phyloP scores from a whole-genome alignment of 176 grass and related monocot species.

The Oryza glaberrima region DNA sequence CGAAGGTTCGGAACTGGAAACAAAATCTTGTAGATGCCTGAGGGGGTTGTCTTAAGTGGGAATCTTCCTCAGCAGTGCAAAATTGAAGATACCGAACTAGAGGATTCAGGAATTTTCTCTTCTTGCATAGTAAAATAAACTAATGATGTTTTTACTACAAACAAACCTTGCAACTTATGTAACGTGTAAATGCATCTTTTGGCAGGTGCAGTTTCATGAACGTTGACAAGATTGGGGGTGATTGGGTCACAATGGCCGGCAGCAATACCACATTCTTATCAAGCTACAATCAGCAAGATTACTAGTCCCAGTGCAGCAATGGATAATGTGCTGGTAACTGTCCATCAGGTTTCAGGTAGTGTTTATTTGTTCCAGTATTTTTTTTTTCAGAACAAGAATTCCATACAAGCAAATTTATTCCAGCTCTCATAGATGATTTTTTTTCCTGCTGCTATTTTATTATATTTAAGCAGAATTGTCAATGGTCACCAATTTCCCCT shows the following conservation, averaged over 20 bases:
- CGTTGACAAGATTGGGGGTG: background rate
- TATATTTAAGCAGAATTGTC: background rate
- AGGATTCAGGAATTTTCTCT: background rate
- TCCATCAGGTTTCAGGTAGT: slow-evolving; percentile 24
- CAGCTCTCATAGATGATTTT: background rate
- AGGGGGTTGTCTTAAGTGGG: background rate
- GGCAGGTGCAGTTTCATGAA: slow-evolving; percentile 3
- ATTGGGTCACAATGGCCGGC: background rate
- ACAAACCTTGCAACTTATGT: background rate
- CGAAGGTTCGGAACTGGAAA: background rate
- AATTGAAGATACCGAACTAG: background rate
- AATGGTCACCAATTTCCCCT: background rate
- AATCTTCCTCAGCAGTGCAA: background rate
- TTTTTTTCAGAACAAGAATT: slow-evolving; percentile 10
- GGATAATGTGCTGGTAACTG: background rate
- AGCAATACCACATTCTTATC: slow-evolving; percentile 10
- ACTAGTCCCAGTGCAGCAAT: background rate
- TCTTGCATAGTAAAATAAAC: background rate
- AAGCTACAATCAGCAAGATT: background rate
- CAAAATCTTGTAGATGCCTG: background rate
- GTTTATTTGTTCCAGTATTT: background rate
- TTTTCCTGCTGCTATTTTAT: background rate
- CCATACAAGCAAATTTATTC: background rate
- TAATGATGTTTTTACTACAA: background rate
- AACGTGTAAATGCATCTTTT: background rate